Base-by-base conservation (phyloP, 441 rosid species). In the Gossypium davidsonii region DNA sequence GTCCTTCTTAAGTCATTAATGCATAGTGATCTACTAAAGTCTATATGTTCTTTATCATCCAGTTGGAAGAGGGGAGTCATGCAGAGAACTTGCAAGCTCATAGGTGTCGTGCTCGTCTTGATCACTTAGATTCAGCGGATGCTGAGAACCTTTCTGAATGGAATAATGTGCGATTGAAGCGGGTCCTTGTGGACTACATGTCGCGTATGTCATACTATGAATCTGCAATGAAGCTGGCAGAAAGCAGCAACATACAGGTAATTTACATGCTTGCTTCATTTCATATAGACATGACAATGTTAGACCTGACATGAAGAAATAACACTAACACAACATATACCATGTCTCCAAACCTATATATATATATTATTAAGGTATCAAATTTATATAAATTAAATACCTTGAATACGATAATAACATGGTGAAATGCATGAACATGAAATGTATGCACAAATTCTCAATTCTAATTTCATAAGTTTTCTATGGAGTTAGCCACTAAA, bases 171-270 rank as follows among this genome's bases (percentile, higher is more conserved):
- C 86, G 91, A 9, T 12, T 90, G 83, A 94, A 94, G 77, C 83
- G 98, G 58, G 89, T 94, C 73, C 97, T 94, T 67, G 97, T 89
- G 55, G 98, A 92, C 63, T 94, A 92, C 67, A 88, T 94, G 98
- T 78, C 92, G 72, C 85, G 98, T 39, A 94, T 89, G 95, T 92
- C 97, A 0, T 94, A 94, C 68, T 87, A 83, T 56, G 91, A 92
- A 20, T 88, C 90, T 67, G 97, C 93, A 39, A 62, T 80, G 75
- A 90, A 86, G 83, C 85, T 94, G 63, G 85, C 98, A 26, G 92
- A 89, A 73, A 84, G 79, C 81, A 79, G 88, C 84, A 85, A 83
- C 77, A 90, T 94, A 79, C 78, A 79, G 93, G 98, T 88, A 74
- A 67, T 48, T 70, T 68, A 20, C 20, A 59, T 72, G 57, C 67